Base-by-base conservation (phyloP, 345 rosid genomes). In the Anastatica hierochuntica region DNA sequence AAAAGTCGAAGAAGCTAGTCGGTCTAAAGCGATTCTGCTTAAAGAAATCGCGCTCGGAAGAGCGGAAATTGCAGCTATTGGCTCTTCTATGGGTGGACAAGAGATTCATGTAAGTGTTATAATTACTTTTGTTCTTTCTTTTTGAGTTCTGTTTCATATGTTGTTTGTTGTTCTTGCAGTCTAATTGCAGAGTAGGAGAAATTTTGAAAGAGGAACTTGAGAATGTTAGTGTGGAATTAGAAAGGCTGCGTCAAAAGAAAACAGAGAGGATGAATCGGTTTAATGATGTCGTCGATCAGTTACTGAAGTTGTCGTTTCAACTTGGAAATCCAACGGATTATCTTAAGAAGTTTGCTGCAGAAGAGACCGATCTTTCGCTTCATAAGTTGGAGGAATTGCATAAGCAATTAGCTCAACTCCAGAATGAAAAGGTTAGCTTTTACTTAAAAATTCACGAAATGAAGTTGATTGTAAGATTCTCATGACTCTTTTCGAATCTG, bases 381-480 rank as follows among this genome's bases (percentile, higher is more conserved):
- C 67, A 60, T 44, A 78, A 68, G 57, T 68, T 85, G 34, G 85
- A 85, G 54, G 77, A 77, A 19, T 56, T 82, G 36, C 69, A 45
- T 2, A 62, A 44, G 43, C 69, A 66, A 35, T 64, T 85, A 60
- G 45, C 47, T 40, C 70, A 72, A 19, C 76, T 79, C 33, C 79
- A 76, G 53, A 69, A 73, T 41, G 90, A 82, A 64, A 85, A 79
- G 83, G 95, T 78, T 58, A 18, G 33, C 2, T 42, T 44, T 2
- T 12, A 11, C 9, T n/a, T n/a, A n/a, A n/a, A n/a, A n/a, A n/a
- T n/a, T n/a, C n/a, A n/a, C n/a, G n/a, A n/a, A n/a, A n/a, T n/a
- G n/a, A n/a, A n/a, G 11, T 44, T 44, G 33, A 14, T 29, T 8
- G 44, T 10, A 62, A 5, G 26, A 7, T 14, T 12, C 4, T 4